Evolutionary conservation across 176 grass and related monocot species (phyloP).

Genomic region (Musa schizocarpa): DNA sequence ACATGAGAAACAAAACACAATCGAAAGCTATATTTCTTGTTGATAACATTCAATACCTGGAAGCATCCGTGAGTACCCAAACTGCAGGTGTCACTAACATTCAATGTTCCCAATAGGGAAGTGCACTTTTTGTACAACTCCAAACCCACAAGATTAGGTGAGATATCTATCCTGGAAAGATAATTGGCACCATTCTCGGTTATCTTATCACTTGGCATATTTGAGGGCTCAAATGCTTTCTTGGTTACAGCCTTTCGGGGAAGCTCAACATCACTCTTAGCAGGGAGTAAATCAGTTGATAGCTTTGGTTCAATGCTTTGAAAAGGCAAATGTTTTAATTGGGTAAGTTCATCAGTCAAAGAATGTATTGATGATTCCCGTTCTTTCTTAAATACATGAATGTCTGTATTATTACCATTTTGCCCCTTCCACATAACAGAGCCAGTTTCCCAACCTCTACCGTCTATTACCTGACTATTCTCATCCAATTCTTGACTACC

Average conservation of each 20-base stretch:
- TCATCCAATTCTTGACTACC: slow-evolving; percentile 69
- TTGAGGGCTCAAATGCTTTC: slow-evolving; percentile 21
- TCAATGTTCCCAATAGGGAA: slow-evolving; percentile 43
- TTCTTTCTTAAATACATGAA: slow-evolving; percentile 47
- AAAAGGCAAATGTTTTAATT: slow-evolving; percentile 22
- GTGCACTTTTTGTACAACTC: slow-evolving; percentile 57
- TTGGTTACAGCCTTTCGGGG: slow-evolving; percentile 16
- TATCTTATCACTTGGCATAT: slow-evolving; percentile 25
- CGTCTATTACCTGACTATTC: slow-evolving; percentile 38
- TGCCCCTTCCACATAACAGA: slow-evolving; percentile 46
- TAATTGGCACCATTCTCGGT: slow-evolving; percentile 51
- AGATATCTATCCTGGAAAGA: slow-evolving; percentile 52
- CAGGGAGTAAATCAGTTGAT: slow-evolving; percentile 21
- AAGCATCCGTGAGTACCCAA: not conserved
- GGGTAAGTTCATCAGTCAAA: slow-evolving; percentile 32
- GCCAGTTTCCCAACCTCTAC: slow-evolving; percentile 51
- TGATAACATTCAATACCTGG: slow-evolving; percentile 13
- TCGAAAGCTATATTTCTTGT: not conserved
- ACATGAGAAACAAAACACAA: slow-evolving; percentile 5
- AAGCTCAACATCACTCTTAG: slow-evolving; percentile 10
- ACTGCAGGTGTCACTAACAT: slow-evolving; percentile 13
- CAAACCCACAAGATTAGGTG: slow-evolving; percentile 53
- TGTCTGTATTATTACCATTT: slow-evolving; percentile 40
- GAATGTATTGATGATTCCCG: slow-evolving; percentile 25
- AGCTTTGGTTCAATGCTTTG: slow-evolving; percentile 35